phyloP scores from a whole-genome alignment of 768 basidiomycete species.

The Leucosporidium scottii region DNA sequence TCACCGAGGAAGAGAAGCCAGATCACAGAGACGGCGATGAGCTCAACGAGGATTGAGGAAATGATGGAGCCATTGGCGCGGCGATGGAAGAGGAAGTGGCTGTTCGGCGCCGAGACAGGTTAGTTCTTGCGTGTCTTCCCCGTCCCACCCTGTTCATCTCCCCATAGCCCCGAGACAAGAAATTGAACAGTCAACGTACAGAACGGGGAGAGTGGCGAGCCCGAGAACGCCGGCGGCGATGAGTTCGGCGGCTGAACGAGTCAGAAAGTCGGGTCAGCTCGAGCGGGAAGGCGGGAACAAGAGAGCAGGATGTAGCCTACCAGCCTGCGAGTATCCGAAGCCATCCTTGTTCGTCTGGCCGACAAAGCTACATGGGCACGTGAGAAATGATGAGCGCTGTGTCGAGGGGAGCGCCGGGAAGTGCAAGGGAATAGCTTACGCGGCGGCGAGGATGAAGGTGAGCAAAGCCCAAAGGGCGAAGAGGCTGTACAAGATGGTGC shows the following conservation, averaged over 20 bases:
- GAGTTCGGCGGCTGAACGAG: background rate
- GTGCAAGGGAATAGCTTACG: background rate
- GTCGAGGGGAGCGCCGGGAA: background rate
- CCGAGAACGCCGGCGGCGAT: slow-evolving; percentile 3
- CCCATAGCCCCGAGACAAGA: background rate
- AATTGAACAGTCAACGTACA: background rate
- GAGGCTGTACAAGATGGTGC: slow-evolving; percentile 14
- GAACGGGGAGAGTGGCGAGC: too few species aligned
- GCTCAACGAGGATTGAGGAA: slow-evolving; percentile 4
- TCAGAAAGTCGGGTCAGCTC: background rate
- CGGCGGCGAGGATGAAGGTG: slow-evolving; percentile 13
- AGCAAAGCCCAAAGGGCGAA: slow-evolving; percentile 1
- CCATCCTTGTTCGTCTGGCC: too few species aligned
- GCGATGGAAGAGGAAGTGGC: slow-evolving; percentile 20
- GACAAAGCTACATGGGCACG: background rate
- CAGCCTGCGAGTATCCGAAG: background rate
- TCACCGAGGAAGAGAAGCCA: slow-evolving; percentile 18
- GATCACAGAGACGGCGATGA: slow-evolving; percentile 10
- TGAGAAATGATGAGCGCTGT: background rate
- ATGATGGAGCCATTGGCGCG: background rate
- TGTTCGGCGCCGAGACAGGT: background rate
- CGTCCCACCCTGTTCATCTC: background rate
- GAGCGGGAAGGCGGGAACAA: background rate
- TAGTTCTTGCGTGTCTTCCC: background rate
- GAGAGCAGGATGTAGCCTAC: background rate